Conservation (phyloP, 2,329 filamentous ascomycete species). For the Acephala macrosclerotiorum region DNA sequence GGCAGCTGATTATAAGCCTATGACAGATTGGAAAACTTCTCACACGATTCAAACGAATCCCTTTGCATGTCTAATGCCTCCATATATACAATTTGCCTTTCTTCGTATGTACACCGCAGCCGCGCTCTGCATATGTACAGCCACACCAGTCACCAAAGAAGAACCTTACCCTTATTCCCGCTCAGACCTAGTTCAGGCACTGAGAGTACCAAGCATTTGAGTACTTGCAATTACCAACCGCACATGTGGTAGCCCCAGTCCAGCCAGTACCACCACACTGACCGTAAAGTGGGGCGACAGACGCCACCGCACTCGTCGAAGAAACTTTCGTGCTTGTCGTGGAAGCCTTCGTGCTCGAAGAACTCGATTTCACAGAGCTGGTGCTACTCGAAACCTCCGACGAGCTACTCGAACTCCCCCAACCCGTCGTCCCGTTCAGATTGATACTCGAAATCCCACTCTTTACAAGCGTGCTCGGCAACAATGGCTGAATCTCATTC, state of each 20-base stretch:
- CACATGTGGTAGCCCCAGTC: background rate
- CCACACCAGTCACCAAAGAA: too few relatives aligned
- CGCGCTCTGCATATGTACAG: too few relatives aligned
- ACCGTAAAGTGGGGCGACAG: slow-evolving; percentile 5
- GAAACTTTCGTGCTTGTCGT: slow-evolving; percentile 4
- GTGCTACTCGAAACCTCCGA: slow-evolving; percentile 3
- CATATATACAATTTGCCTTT: too few relatives aligned
- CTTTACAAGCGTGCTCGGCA: slow-evolving; percentile 45
- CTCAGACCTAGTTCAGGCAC: slow-evolving; percentile 1
- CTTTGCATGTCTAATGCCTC: too few relatives aligned
- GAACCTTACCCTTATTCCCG: too few relatives aligned
- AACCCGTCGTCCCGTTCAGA: background rate
- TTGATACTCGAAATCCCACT: slow-evolving; percentile 27
- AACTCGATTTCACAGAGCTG: background rate
- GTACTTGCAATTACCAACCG: slow-evolving; percentile 15
- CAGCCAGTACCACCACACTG: slow-evolving; percentile 16
- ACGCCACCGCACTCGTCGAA: background rate
- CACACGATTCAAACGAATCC: too few relatives aligned
- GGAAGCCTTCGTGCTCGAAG: background rate
- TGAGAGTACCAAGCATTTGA: slow-evolving; percentile 17
- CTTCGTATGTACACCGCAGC: too few relatives aligned
- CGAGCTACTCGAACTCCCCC: background rate
- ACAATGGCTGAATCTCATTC: slow-evolving; percentile 51
- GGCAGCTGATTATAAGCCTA: too few relatives aligned
- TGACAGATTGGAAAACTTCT: too few relatives aligned